Conservation (phyloP, 768 basidiomycete genomes). For the Podaxis pistillaris region DNA sequence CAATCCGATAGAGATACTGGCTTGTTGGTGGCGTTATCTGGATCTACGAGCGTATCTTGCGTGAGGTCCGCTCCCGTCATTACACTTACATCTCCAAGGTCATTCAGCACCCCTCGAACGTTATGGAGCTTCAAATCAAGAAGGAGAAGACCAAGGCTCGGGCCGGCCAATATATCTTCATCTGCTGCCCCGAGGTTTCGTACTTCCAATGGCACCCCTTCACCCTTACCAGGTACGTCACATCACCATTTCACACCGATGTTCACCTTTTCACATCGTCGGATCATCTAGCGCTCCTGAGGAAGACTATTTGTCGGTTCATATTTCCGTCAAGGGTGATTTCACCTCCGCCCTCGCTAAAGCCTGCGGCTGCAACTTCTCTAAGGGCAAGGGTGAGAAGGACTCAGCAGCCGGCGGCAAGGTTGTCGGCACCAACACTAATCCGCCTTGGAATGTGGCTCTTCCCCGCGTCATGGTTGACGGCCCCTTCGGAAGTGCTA, state of each 20-base stretch:
- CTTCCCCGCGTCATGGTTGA: slow-evolving; percentile 95
- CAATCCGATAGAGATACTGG: slow-evolving; percentile 73
- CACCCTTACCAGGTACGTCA: slow-evolving; percentile 76
- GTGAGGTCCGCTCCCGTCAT: slow-evolving; percentile 90
- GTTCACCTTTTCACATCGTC: background rate
- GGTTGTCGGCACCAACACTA: slow-evolving; percentile 55
- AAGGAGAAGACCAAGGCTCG: slow-evolving; percentile 84
- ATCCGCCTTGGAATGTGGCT: slow-evolving; percentile 64
- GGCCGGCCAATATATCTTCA: slow-evolving; percentile 92
- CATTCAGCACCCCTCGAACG: slow-evolving; percentile 92
- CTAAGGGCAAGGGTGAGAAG: slow-evolving; percentile 47
- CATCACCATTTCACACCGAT: slow-evolving; percentile 1
- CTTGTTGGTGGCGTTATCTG: slow-evolving; percentile 82
- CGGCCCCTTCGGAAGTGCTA: slow-evolving; percentile 91
- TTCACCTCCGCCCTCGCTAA: slow-evolving; percentile 83
- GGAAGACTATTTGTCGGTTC: slow-evolving; percentile 92
- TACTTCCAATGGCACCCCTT: slow-evolving; percentile 99
- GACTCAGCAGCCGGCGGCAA: slow-evolving; percentile 46
- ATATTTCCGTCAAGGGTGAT: slow-evolving; percentile 90
- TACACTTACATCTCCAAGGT: slow-evolving; percentile 92
- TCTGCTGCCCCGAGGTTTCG: slow-evolving; percentile 86
- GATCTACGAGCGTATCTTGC: slow-evolving; percentile 85
- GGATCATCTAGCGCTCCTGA: slow-evolving; percentile 70
- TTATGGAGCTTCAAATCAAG: slow-evolving; percentile 96
- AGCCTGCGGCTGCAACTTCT: slow-evolving; percentile 81